These are phyloP conservation scores for Aspergillus bertholletiae DNA, from an alignment of 495 filamentous ascomycete species.

Conservation along the genomic window DNA sequence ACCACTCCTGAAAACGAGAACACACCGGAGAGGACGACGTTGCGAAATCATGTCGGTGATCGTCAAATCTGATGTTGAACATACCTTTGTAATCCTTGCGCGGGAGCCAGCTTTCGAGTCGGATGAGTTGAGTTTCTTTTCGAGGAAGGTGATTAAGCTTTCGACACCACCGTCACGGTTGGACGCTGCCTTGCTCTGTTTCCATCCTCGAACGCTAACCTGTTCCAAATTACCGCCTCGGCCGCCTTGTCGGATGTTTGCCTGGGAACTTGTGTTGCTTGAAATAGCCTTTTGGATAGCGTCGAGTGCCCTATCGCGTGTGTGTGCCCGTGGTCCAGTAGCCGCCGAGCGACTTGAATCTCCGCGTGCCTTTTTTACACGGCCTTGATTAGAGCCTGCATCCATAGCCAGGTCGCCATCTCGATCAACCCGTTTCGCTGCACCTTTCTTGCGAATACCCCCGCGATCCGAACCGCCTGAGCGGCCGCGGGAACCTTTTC, in stretches of 20 bases:
- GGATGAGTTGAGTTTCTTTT: conserved; percentile 63
- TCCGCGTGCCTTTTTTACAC: conserved; percentile 36
- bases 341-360: conserved; percentile 29
- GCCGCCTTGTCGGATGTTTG: conserved; percentile 33
- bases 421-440: conserved; percentile 54
- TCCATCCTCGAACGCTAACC: conserved; percentile 66
- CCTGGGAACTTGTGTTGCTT: conserved; percentile 34
- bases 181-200: conserved; percentile 66
- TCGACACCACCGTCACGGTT: conserved; percentile 70
- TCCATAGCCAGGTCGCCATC: conserved; percentile 87
- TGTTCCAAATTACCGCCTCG: conserved; percentile 22
- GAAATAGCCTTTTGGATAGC: conserved; percentile 43
- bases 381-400: conserved; percentile 32
- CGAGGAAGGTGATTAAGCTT: conserved; percentile 71
- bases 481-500: conserved; percentile 30
- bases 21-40: conserved; percentile 49
- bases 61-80: conserved; percentile 51
- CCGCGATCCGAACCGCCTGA: conserved; percentile 45
- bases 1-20: conserved; percentile 56
- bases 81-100: conserved; percentile 82
- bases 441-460: conserved; percentile 68
- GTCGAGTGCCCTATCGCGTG: conserved; percentile 28
- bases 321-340: conserved; percentile 18
- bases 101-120: conserved; percentile 49
- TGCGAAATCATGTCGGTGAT: conserved; percentile 50